Conservation (phyloP, 371 early-diverging fungal genomes). For the Circinella umbellata region DNA sequence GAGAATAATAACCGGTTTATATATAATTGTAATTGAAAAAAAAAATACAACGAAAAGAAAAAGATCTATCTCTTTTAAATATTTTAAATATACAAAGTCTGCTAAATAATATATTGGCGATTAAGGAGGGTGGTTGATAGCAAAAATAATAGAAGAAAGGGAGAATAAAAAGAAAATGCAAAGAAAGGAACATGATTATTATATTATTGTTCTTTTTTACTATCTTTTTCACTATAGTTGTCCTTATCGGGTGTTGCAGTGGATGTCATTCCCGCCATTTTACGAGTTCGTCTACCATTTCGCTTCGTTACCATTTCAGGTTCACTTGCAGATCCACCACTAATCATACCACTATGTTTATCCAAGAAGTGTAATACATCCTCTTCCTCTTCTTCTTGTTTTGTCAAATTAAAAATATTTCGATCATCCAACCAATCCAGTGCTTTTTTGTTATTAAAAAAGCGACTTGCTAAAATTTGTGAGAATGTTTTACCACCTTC, state of each 20-base stretch:
- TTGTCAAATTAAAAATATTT: conserved; percentile 56
- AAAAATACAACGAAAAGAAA: background rate
- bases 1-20: too few relatives aligned
- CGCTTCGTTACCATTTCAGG: conserved; percentile 21
- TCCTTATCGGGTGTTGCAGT: background rate
- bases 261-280: conserved; percentile 4
- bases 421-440: conserved; percentile 54
- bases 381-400: conserved; percentile 27
- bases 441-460: conserved; percentile 28
- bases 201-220: too few relatives aligned
- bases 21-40: too few relatives aligned
- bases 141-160: background rate
- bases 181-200: background rate
- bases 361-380: conserved; percentile 16
- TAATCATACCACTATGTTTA: conserved; percentile 12
- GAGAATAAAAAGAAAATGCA: background rate
- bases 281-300: background rate
- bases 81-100: conserved; percentile 1
- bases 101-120: too few relatives aligned
- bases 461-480: conserved; percentile 29
- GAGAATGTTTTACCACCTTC: conserved; percentile 22
- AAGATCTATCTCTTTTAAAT: background rate
- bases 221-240: too few relatives aligned
- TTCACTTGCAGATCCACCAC: conserved; percentile 32
- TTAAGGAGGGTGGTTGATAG: background rate